Conservation (phyloP, 2,329 filamentous ascomycete species). For the Coleophoma crateriformis region DNA sequence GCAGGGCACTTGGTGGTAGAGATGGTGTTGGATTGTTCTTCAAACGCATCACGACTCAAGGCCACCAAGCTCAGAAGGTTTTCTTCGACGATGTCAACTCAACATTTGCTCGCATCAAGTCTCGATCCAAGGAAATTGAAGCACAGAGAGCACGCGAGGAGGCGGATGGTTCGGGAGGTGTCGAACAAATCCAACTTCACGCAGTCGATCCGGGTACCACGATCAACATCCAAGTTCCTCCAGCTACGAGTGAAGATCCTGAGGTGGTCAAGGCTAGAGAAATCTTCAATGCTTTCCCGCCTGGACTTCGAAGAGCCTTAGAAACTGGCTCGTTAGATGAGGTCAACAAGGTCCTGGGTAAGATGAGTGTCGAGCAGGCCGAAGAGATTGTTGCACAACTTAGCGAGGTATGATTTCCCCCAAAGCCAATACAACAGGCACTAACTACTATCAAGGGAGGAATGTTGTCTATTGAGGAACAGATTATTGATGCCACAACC, state of each 20-base stretch:
- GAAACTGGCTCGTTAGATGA: conserved; percentile 85
- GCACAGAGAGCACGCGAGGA: conserved; percentile 47
- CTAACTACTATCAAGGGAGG: conserved; percentile 50
- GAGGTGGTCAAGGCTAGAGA: conserved; percentile 58
- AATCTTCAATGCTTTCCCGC: conserved; percentile 79
- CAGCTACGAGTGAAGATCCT: conserved; percentile 59
- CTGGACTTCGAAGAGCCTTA: conserved; percentile 75
- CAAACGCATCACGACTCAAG: conserved; percentile 85
- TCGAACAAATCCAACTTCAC: conserved; percentile 96
- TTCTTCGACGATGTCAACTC: conserved; percentile 91
- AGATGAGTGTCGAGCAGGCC: conserved; percentile 83
- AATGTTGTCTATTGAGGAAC: conserved; percentile 85
- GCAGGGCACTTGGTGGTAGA: conserved; percentile 70
- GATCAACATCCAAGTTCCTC: conserved; percentile 82
- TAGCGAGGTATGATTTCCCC: conserved; percentile 50
- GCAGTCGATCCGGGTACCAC: conserved; percentile 89
- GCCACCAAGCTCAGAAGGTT: conserved; percentile 83
- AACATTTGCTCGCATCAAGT: conserved; percentile 79
- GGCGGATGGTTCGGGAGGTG: conserved; percentile 52
- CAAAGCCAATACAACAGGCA: background rate
- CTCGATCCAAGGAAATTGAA: conserved; percentile 47
- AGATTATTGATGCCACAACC: conserved; percentile 93
- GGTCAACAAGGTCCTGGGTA: conserved; percentile 81
- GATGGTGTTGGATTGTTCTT: conserved; percentile 93
- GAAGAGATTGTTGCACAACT: conserved; percentile 79